phyloP scores from a whole-genome alignment of 1,284 basidiomycete genomes.

The Trametes pubescens region DNA sequence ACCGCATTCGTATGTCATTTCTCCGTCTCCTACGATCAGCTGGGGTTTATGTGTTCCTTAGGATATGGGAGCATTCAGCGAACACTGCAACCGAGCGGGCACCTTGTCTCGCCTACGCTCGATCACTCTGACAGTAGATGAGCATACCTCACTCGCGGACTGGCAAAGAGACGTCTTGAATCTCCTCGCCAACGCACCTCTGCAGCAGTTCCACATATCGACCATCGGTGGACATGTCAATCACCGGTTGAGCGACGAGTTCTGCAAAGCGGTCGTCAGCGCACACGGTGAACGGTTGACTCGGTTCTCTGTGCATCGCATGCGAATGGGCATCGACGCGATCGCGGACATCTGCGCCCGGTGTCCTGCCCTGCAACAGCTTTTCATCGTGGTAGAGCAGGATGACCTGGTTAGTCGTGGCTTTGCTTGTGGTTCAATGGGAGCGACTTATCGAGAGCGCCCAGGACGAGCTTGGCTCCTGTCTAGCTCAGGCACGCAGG shows the following conservation, averaged over 20 bases:
- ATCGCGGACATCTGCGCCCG: constrained; percentile 62
- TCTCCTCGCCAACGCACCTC: constrained; percentile 56
- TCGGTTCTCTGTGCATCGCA: constrained; percentile 70
- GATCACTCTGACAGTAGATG: constrained; percentile 65
- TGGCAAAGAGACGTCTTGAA: constrained; percentile 55
- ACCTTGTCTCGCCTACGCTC: constrained; percentile 56
- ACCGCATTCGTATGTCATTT: constrained; percentile 59
- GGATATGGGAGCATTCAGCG: constrained; percentile 61
- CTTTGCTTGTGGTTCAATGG: background rate
- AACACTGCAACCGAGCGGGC: constrained; percentile 44
- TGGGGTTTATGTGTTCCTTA: constrained; percentile 35
- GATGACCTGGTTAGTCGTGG: constrained; percentile 50
- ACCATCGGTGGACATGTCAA: constrained; percentile 54
- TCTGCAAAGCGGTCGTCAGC: constrained; percentile 58
- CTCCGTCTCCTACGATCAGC: background rate
- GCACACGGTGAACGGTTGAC: constrained; percentile 58
- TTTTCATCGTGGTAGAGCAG: constrained; percentile 65
- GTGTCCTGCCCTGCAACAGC: constrained; percentile 61
- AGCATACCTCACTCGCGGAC: constrained; percentile 39
- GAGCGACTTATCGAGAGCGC: background rate
- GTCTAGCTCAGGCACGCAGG: constrained; percentile 44
- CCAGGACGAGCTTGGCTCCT: constrained; percentile 49
- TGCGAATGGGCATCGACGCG: constrained; percentile 57
- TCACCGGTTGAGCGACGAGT: constrained; percentile 50
- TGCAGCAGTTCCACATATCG: constrained; percentile 70